Conservation (phyloP, 306 rosid species). For the Biancaea sappan region DNA sequence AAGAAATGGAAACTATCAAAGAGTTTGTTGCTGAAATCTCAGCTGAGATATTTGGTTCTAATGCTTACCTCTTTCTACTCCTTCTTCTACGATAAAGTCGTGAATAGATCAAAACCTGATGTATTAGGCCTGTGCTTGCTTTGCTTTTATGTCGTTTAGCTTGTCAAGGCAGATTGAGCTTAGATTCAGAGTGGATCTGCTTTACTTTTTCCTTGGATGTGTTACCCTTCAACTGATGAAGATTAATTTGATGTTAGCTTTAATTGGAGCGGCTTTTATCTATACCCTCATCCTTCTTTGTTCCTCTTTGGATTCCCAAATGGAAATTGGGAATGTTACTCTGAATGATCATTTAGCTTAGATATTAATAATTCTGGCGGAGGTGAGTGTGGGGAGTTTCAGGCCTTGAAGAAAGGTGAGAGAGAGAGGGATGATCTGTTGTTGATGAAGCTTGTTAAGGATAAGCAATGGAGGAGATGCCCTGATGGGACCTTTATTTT, state of each 20-base stretch:
- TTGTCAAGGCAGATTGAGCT: slow-evolving; percentile 29
- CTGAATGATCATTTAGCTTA: slow-evolving; percentile 19
- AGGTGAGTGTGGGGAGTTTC: slow-evolving; percentile 47
- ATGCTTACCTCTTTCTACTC: slow-evolving; percentile 35
- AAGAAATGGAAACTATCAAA: slow-evolving; percentile 25
- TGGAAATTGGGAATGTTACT: background rate
- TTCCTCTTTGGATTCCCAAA: background rate
- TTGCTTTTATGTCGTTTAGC: slow-evolving; percentile 35
- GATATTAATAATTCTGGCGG: slow-evolving; percentile 9
- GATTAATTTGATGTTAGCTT: slow-evolving; percentile 28
- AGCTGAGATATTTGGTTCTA: slow-evolving; percentile 28
- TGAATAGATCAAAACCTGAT: slow-evolving; percentile 33
- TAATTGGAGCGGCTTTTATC: slow-evolving; percentile 19
- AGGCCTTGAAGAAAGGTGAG: slow-evolving; percentile 21
- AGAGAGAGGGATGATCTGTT: slow-evolving; percentile 48
- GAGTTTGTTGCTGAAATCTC: slow-evolving; percentile 24
- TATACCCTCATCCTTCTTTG: slow-evolving; percentile 25
- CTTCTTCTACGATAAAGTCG: slow-evolving; percentile 13
- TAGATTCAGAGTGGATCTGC: slow-evolving; percentile 34
- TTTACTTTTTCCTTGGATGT: slow-evolving; percentile 38
- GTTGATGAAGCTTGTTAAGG: slow-evolving; percentile 54
- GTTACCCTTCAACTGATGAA: slow-evolving; percentile 33
- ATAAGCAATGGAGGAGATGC: slow-evolving; percentile 57
- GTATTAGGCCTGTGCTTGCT: background rate
- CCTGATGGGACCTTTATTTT: too few relatives aligned